Base-by-base conservation (phyloP, 2,329 filamentous ascomycete species). In the Corinectria fuckeliana region DNA sequence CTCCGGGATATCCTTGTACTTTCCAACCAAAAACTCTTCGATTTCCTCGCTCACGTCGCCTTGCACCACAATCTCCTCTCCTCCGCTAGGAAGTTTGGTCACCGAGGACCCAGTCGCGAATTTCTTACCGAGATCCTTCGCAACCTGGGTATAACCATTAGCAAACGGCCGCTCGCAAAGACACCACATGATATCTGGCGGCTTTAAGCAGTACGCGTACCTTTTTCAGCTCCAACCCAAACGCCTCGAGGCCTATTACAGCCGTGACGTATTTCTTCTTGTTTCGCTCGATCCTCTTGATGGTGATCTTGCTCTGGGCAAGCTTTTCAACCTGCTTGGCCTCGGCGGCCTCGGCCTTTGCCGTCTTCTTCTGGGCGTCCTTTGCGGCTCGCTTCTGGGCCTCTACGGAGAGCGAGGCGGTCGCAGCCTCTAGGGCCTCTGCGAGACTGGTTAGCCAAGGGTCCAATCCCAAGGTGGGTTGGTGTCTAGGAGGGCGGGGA, bases 81-180 rank as follows among this genome's bases (percentile, higher is more conserved):
- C 91, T 20, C 92, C 92, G 55, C 88, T 88, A 0, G 92, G 85
- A 1, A 91, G 86, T 80, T 97, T 97, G 8, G 94, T 98, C 42
- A 99, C 95, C 42, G 90, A 93, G 14, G 89, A 90, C 1, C 95
- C 95, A 9, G 95, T 98, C 26, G 95, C 95, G 74, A 99, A 98
- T 80, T 97, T 98, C 86, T 98, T 99, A 63, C 95, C 95, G 68
- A 98, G 89, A 72, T 98, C 95, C 82, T 98, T 98, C 58, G 93
- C 89, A 7, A 96, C 83, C 79, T 81, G 38, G 18, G 21, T 30
- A 41, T 47, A 18, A 39, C n/a, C n/a, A 28, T 71, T 11, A 70
- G 65, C 42, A 64, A 20, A 25, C n/a, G 49, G 48, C 25, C 36
- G 20, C 18, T 14, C 28, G n/a, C 32, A 10, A 10, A n/a, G 2